Percentiles rank a stretch among this genome's conserved stretches.
phyloP scores from a whole-genome alignment of 2,329 filamentous ascomycete genomes.

The Thielaviopsis musarum region DNA sequence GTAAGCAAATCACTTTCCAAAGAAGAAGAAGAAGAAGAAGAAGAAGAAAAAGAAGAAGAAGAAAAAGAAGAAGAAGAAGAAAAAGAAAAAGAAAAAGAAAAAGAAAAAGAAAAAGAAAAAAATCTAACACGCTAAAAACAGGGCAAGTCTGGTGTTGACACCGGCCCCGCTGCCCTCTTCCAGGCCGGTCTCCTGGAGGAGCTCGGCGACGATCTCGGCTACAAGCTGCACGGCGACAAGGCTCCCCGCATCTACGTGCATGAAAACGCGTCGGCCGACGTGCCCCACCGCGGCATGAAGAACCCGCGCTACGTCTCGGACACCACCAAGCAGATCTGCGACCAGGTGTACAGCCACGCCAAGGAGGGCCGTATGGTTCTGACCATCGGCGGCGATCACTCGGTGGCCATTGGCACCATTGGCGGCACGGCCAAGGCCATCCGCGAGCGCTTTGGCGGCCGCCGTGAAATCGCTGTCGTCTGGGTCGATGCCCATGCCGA shows the following conservation, averaged over 20 bases:
- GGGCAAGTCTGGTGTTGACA: slow-evolving; percentile 85
- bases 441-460: slow-evolving; percentile 53
- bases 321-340: slow-evolving; percentile 62
- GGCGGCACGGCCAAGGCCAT: slow-evolving; percentile 75
- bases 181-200: slow-evolving; percentile 72
- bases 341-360: slow-evolving; percentile 79
- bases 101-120: neutral
- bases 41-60: neutral
- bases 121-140: slow-evolving; percentile 21
- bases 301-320: slow-evolving; percentile 73
- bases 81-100: neutral
- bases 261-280: slow-evolving; percentile 53
- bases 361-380: slow-evolving; percentile 70
- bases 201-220: slow-evolving; percentile 70
- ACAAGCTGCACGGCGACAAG: slow-evolving; percentile 72
- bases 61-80: too few relatives aligned
- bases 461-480: slow-evolving; percentile 77
- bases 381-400: slow-evolving; percentile 91
- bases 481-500: slow-evolving; percentile 98
- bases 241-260: slow-evolving; percentile 69
- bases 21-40: too few relatives aligned
- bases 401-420: slow-evolving; percentile 86
- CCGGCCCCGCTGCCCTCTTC: slow-evolving; percentile 76
- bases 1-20: slow-evolving; percentile 31
- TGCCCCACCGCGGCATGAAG: slow-evolving; percentile 83